Conservation (phyloP, 1,284 basidiomycete genomes). For the Cutaneotrichosporon arboriforme region DNA sequence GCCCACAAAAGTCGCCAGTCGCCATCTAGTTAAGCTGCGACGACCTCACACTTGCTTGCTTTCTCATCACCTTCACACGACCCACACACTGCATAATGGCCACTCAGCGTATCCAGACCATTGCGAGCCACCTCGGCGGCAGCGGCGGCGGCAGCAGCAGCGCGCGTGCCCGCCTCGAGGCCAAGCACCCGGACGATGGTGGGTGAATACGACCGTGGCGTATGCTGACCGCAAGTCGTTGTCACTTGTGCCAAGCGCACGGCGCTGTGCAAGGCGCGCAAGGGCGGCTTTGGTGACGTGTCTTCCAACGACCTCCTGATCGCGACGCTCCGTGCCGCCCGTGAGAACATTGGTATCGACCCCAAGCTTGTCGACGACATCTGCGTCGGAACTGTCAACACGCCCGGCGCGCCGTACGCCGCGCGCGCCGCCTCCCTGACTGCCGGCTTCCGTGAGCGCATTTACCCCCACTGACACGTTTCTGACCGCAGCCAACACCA, state of each 20-base stretch:
- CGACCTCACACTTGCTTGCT: neutral
- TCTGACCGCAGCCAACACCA: constrained; percentile 29
- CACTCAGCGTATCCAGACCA: constrained; percentile 6
- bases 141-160: neutral
- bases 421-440: constrained; percentile 13
- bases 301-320: constrained; percentile 23
- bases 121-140: constrained; percentile 9
- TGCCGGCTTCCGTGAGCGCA: constrained; percentile 17
- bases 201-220: neutral
- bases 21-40: no score
- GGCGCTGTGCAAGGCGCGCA: constrained; percentile 24
- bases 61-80: neutral
- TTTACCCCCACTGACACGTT: neutral
- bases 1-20: neutral
- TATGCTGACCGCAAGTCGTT: constrained; percentile 13
- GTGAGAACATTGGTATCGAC: constrained; percentile 20
- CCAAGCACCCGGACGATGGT: constrained; percentile 12
- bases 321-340: constrained; percentile 19
- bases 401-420: constrained; percentile 14
- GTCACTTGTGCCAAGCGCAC: constrained; percentile 25
- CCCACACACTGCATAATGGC: neutral
- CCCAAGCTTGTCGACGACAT: constrained; percentile 21
- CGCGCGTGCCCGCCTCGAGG: constrained; percentile 5
- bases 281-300: constrained; percentile 23
- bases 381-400: constrained; percentile 14